These are phyloP conservation scores for Vaucheria bursata DNA, from an alignment of 352 stramenopile genomes.

Conservation along the genomic window DNA sequence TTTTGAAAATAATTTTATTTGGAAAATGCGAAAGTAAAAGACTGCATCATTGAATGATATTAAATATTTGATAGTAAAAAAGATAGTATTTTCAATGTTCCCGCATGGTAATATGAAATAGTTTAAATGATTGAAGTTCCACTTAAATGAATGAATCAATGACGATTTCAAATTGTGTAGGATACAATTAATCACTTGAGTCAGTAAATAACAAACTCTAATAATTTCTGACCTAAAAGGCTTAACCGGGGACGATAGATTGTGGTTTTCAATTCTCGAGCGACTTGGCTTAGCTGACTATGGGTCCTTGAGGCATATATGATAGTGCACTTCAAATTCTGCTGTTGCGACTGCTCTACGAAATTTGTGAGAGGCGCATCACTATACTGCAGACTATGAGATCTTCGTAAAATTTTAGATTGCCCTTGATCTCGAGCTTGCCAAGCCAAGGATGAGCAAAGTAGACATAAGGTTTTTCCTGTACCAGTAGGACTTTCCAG, in stretches of 20 bases:
- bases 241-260: constrained; percentile 73
- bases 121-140: too few relatives aligned
- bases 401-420: constrained; percentile 6
- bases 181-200: too few relatives aligned
- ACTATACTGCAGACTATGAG: neutral
- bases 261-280: constrained; percentile 88
- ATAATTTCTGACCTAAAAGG: too few relatives aligned
- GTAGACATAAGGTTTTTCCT: constrained; percentile 94
- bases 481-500: constrained; percentile 95
- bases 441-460: constrained; percentile 88
- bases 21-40: too few relatives aligned
- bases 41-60: too few relatives aligned
- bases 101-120: too few relatives aligned
- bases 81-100: too few relatives aligned
- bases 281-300: constrained; percentile 82
- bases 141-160: too few relatives aligned
- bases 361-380: neutral
- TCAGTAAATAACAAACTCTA: too few relatives aligned
- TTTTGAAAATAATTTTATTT: too few relatives aligned
- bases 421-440: constrained; percentile 46
- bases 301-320: constrained; percentile 97
- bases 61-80: too few relatives aligned
- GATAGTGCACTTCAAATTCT: constrained; percentile 59
- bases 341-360: constrained; percentile 11
- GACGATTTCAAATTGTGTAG: too few relatives aligned